Evolutionary conservation across 352 stramenopile genomes (phyloP), one percentile per base, ranked within the genome.

Genomic region (Phytophthora tentaculata): DNA sequence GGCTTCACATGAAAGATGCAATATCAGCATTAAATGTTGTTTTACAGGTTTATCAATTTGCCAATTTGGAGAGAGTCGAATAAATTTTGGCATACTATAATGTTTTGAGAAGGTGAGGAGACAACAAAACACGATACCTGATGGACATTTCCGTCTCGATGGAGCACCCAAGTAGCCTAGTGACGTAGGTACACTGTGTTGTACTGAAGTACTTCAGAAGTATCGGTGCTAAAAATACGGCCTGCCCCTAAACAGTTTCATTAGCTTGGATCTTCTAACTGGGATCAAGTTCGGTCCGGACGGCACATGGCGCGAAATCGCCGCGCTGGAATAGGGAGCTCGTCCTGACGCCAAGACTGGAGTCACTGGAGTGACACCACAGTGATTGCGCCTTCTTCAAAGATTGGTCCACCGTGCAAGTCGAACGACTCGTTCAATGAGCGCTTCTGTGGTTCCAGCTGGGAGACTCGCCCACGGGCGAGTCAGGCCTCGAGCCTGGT

Each of bases 401-500:
- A 61, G 63, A 71, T 66, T 66, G 63, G 63, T 71, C 63, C 63
- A 44, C 48, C 63, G 29, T 41, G 19, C 39, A 41, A 41, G 23
- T 51, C 24, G 24, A 56, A n/a, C 35, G 35, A 43, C 35, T n/a
- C 35, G 35, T n/a, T 43, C 35, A 59, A 29, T n/a, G 13, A 37
- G 43, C n/a, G 26, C 35, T 71, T 71, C 64, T 51, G 56, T 28
- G 6, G 48, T 65, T 50, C 24, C 64, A 71, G 56, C 64, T 71
- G 63, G 55, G 23, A 19, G 29, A 32, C n/a, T n/a, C n/a, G n/a
- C n/a, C n/a, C n/a, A n/a, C n/a, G n/a, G n/a, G n/a, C n/a, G n/a
- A n/a, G n/a, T n/a, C n/a, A n/a, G n/a, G n/a, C n/a, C n/a, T n/a
- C n/a, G n/a, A n/a, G n/a, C n/a, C n/a, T n/a, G n/a, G n/a, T n/a